A percentile compares a stretch with the other conserved stretches of the same genome.
Evolutionary conservation across 2,329 filamentous ascomycete species (phyloP).

Genomic region (Beauveria bassiana): DNA sequence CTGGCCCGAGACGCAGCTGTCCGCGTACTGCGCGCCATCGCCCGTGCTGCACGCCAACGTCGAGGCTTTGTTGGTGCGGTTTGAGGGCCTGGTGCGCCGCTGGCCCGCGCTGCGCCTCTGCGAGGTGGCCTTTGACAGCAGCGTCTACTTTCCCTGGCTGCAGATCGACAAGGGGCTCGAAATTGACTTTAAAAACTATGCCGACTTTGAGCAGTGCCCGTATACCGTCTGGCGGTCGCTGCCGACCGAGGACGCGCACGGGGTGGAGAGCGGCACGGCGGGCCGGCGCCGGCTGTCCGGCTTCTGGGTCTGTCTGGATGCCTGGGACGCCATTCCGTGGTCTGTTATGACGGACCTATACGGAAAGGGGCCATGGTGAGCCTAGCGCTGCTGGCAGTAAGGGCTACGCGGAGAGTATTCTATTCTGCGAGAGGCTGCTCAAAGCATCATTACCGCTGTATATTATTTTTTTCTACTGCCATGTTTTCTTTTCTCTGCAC

Average conservation of each 20-base stretch:
- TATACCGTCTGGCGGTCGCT: conserved; percentile 1
- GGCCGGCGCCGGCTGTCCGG: background rate
- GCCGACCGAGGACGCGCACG: background rate
- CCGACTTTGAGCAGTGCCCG: conserved; percentile 6
- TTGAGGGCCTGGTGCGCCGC: background rate
- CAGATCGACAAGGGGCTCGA: background rate
- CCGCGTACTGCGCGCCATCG: background rate
- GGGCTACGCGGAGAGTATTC: background rate
- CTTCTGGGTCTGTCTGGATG: conserved; percentile 2
- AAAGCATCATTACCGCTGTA: background rate
- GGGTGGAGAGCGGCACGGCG: no score
- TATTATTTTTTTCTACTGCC: background rate
- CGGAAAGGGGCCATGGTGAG: conserved; percentile 5
- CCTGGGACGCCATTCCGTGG: conserved; percentile 9
- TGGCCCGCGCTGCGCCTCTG: background rate
- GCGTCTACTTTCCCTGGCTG: conserved; percentile 10
- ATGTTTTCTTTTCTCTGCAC: background rate
- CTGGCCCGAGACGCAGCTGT: background rate
- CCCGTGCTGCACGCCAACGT: background rate
- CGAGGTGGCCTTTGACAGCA: conserved; percentile 5
- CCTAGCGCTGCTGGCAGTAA: background rate
- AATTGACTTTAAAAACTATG: conserved; percentile 5
- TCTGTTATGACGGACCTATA: background rate
- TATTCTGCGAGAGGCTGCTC: background rate
- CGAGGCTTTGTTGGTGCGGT: background rate